Evolutionary conservation across 1,284 basidiomycete species (phyloP).

Genomic region (Marasmius sp.): DNA sequence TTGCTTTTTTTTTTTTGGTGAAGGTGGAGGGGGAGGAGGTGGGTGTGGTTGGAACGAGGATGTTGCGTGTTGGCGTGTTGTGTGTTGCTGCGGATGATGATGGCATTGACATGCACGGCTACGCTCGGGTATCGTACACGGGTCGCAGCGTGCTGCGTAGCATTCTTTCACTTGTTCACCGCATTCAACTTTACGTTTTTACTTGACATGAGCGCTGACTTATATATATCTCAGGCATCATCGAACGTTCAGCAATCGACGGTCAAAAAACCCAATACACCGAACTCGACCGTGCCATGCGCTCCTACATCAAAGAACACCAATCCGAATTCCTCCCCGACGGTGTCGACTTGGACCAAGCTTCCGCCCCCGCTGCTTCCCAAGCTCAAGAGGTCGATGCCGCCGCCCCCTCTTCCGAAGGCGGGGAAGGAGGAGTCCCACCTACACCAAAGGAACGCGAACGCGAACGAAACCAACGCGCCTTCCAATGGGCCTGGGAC

Average conservation of each 20-base stretch:
- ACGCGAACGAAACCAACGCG: slow-evolving; percentile 65
- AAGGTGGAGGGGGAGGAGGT: too few species aligned
- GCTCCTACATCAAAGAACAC: slow-evolving; percentile 86
- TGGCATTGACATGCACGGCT: not conserved
- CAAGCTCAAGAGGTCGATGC: slow-evolving; percentile 7
- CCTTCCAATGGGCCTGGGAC: slow-evolving; percentile 84
- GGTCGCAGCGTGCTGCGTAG: too few species aligned
- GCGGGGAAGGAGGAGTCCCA: slow-evolving; percentile 11
- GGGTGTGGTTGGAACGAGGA: not conserved
- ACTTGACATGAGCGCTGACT: too few species aligned
- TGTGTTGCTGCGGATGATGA: not conserved
- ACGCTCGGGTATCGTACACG: not conserved
- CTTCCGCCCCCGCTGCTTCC: slow-evolving; percentile 33
- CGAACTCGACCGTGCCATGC: slow-evolving; percentile 85
- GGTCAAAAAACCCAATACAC: slow-evolving; percentile 90
- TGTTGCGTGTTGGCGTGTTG: not conserved
- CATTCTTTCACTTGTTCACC: too few species aligned
- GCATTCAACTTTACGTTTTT: too few species aligned
- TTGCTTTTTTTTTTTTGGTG: slow-evolving; percentile 2
- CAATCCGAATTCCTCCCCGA: slow-evolving; percentile 87
- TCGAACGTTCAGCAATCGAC: slow-evolving; percentile 91
- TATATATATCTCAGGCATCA: slow-evolving; percentile 64
- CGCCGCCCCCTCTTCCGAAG: not conserved
- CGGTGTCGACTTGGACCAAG: slow-evolving; percentile 57
- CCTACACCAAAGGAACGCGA: slow-evolving; percentile 47